These are phyloP conservation scores for Exserohilum turcica DNA, from an alignment of 2,329 filamentous ascomycete species.

Conservation along the genomic window DNA sequence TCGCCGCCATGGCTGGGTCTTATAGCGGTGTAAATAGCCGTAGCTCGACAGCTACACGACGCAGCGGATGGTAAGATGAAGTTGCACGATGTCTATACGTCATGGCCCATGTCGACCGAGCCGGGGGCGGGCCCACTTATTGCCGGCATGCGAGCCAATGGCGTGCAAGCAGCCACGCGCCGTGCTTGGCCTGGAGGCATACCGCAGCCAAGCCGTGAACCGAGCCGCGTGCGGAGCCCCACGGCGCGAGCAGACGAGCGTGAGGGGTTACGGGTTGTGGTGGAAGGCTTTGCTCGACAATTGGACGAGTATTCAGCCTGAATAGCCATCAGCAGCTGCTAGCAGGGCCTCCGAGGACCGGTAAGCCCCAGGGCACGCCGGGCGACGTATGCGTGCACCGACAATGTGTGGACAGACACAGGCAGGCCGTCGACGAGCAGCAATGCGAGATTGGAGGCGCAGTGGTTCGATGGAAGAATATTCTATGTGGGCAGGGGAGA, in stretches of 20 bases:
- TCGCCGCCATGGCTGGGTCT: slow-evolving; percentile 4
- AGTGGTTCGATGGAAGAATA: neutral
- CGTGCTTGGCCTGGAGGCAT: slow-evolving; percentile 10
- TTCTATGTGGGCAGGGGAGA: neutral
- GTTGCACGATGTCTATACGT: slow-evolving; percentile 16
- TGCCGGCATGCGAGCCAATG: slow-evolving; percentile 5
- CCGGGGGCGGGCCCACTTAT: slow-evolving; percentile 10
- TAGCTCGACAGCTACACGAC: slow-evolving; percentile 7
- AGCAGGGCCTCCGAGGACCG: slow-evolving; percentile 1
- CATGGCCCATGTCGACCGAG: slow-evolving; percentile 9
- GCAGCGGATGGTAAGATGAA: slow-evolving; percentile 6
- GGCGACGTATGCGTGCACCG: neutral
- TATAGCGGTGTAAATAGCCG: slow-evolving; percentile 28
- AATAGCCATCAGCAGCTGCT: slow-evolving; percentile 13
- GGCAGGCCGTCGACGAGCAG: neutral
- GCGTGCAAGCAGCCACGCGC: slow-evolving; percentile 16
- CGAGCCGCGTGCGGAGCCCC: slow-evolving; percentile 26
- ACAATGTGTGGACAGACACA: no score
- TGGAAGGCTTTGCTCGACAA: neutral
- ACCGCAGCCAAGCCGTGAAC: slow-evolving; percentile 10
- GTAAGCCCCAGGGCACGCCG: neutral
- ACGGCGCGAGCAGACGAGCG: neutral
- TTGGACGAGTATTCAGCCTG: slow-evolving; percentile 30
- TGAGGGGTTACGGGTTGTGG: slow-evolving; percentile 25
- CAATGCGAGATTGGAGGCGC: neutral